Evolutionary conservation across 192 early-diverging fungal species (phyloP).

Genomic region (Coemansia sp.): DNA sequence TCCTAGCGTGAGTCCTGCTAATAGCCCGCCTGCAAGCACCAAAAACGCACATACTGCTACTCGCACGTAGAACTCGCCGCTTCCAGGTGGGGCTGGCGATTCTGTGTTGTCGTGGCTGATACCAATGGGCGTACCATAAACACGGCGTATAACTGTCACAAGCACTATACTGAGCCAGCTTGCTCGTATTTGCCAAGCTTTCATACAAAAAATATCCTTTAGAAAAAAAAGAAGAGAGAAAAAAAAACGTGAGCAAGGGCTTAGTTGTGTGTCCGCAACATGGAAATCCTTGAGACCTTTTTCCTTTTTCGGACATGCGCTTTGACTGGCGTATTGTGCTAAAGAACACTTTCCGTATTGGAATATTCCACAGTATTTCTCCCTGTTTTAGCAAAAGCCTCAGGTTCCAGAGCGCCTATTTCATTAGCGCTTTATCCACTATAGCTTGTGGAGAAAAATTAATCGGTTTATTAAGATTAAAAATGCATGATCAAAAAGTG

Average conservation of each 20-base stretch:
- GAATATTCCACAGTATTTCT: too few species aligned
- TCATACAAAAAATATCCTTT: not conserved
- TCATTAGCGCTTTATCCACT: too few species aligned
- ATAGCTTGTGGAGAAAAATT: too few species aligned
- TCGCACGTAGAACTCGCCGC: slow-evolving; percentile 19
- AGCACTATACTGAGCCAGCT: not conserved
- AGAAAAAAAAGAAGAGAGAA: not conserved
- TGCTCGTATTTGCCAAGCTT: slow-evolving; percentile 1
- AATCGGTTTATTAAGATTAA: too few species aligned
- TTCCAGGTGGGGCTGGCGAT: not conserved
- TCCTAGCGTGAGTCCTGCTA: slow-evolving; percentile 72
- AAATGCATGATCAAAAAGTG: too few species aligned
- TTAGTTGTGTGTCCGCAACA: too few species aligned
- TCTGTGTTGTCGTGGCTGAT: not conserved
- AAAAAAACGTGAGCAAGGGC: not conserved
- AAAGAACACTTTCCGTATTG: not conserved
- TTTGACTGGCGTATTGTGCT: not conserved
- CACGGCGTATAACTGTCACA: not conserved
- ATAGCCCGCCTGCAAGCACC: slow-evolving; percentile 74
- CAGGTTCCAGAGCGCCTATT: too few species aligned
- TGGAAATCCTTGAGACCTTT: too few species aligned
- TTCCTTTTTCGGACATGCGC: too few species aligned
- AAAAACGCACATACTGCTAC: slow-evolving; percentile 55
- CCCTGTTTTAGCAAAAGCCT: too few species aligned
- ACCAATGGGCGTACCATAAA: not conserved